Evolutionary conservation across 768 basidiomycete genomes (phyloP), one percentile per base, ranked within the genome.

Genomic region (Porphyrellus cyaneotinctus): DNA sequence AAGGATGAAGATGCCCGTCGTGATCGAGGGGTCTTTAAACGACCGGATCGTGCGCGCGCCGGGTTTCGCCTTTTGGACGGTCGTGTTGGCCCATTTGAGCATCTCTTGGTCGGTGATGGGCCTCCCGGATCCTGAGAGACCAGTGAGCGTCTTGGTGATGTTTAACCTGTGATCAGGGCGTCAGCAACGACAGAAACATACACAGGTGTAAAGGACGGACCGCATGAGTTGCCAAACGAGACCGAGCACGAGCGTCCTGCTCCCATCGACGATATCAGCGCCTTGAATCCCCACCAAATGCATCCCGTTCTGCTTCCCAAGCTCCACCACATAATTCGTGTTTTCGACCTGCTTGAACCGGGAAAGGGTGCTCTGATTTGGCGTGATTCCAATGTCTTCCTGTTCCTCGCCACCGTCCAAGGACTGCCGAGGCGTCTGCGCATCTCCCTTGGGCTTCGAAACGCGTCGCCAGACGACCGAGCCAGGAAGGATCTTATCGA

Each of bases 291-390:
- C 95, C 42, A 99, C 94, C 56, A 99, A 74, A 66, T 90, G 91
- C 90, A 99, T 90, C 41, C 88, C 85, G 64, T 90, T 95, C 70
- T 91, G 87, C 69, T 86, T 91, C 4, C 84, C 95, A 15, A 99
- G 84, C 41, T 98, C 97, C 38, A 98, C 87, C 9, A 75, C 85
- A 63, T 99, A 98, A 70, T 98, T 99, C 39, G 92, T 97, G 72
- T 99, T 98, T 74, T 99, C 97, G 24, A 99, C 93, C 30, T 87
- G 86, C 77, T 99, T 99, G 80, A 98, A 99, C 48, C 92, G 79
- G 36, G 95, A 95, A 18, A 99, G 77, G 37, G 83, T 84, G 61
- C 85, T 84, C 76, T 86, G 90, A 67, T 86, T 90, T 4, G 88
- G 87, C 11, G 85, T 88, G 36, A 91, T 85, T 20, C 88, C 88